phyloP scores from a whole-genome alignment of 441 rosid genomes.

The Gossypium schwendimanii region DNA sequence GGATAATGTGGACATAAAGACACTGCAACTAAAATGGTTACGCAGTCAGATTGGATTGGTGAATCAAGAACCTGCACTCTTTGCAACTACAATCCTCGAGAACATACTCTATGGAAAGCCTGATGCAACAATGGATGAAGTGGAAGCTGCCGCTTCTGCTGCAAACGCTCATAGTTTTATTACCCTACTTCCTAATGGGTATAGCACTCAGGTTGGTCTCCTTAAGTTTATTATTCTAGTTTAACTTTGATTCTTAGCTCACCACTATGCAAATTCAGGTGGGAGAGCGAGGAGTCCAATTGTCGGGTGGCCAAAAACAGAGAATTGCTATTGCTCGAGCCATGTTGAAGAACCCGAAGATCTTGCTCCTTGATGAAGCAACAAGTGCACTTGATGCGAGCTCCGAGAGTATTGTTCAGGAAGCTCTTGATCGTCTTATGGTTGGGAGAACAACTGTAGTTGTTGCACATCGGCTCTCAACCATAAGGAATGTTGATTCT shows the following conservation, averaged over 20 bases:
- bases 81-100: slow-evolving; percentile 88
- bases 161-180: slow-evolving; percentile 94
- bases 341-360: slow-evolving; percentile 87
- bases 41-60: slow-evolving; percentile 91
- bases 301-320: slow-evolving; percentile 97
- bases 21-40: slow-evolving; percentile 75
- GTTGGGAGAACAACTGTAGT: slow-evolving; percentile 94
- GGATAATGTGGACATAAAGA: slow-evolving; percentile 82
- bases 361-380: slow-evolving; percentile 94
- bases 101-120: slow-evolving; percentile 89
- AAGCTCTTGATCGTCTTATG: slow-evolving; percentile 93
- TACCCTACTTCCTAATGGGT: slow-evolving; percentile 84
- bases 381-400: slow-evolving; percentile 97
- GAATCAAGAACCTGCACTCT: slow-evolving; percentile 96
- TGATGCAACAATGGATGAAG: slow-evolving; percentile 77
- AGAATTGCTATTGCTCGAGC: slow-evolving; percentile 98
- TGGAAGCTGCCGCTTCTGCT: slow-evolving; percentile 84
- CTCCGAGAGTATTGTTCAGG: slow-evolving; percentile 96
- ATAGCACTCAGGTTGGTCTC: slow-evolving; percentile 68
- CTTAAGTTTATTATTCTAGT: neutral
- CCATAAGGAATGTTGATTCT: slow-evolving; percentile 83
- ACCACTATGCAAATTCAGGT: slow-evolving; percentile 37
- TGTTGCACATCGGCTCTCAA: slow-evolving; percentile 93
- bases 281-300: slow-evolving; percentile 94
- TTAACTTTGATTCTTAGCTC: neutral